Percentiles rank a stretch among this genome's conserved stretches.
These are phyloP conservation scores for Suillus plorans DNA, from an alignment of 768 basidiomycete species.

Conservation along the genomic window DNA sequence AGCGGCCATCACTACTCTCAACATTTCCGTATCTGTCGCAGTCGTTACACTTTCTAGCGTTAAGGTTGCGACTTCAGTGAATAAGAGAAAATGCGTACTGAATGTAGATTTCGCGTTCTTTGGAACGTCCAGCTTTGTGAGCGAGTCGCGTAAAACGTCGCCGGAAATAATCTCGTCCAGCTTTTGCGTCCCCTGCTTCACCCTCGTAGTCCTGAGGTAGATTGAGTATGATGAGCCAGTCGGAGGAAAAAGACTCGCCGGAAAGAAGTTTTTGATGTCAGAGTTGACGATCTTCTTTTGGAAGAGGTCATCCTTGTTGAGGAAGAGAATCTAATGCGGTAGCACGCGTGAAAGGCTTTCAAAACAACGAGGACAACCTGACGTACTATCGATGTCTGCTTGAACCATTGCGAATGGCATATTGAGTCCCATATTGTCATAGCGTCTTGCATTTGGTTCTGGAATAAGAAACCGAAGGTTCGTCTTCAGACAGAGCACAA, in stretches of 20 bases:
- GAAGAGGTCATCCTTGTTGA: constrained; percentile 96
- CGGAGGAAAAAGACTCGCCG: constrained; percentile 45
- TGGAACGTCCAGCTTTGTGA: constrained; percentile 80
- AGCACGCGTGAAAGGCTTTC: constrained; percentile 6
- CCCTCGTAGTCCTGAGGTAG: constrained; percentile 77
- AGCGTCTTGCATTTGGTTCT: constrained; percentile 99
- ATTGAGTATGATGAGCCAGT: constrained; percentile 8
- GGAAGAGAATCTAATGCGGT: constrained; percentile 74
- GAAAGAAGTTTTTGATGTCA: constrained; percentile 87
- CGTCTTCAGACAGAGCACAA: constrained; percentile 4
- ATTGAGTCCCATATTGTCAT: constrained; percentile 99
- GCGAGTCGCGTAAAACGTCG: constrained; percentile 78
- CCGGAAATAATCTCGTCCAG: constrained; percentile 90
- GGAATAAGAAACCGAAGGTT: constrained; percentile 1
- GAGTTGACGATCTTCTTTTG: constrained; percentile 78
- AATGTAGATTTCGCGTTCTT: constrained; percentile 90
- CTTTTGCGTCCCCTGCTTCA: constrained; percentile 64
- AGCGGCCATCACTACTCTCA: constrained; percentile 92
- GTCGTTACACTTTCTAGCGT: constrained; percentile 66
- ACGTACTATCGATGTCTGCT: constrained; percentile 86
- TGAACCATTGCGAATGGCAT: constrained; percentile 98
- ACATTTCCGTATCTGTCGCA: constrained; percentile 85
- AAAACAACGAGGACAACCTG: neutral
- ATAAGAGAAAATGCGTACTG: constrained; percentile 60
- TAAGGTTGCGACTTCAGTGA: constrained; percentile 10